phyloP scores from a whole-genome alignment of 192 early-diverging fungal species.

The Mortierella antarctica region DNA sequence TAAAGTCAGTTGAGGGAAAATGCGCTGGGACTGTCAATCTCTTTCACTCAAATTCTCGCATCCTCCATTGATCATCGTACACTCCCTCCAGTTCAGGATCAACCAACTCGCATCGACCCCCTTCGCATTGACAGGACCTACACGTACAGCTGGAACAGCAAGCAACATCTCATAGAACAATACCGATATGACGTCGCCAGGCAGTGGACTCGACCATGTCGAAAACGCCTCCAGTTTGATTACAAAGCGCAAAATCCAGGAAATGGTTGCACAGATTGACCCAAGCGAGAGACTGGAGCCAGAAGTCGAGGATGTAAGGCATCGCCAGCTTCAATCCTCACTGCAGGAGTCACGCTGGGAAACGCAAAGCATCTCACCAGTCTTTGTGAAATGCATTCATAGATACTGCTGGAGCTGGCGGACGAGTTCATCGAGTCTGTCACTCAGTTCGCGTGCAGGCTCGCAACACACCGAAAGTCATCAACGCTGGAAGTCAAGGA shows the following conservation, averaged over 20 bases:
- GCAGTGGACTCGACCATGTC: conserved; percentile 40
- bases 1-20: too few species aligned
- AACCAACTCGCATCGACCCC: too few species aligned
- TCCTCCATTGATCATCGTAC: too few species aligned
- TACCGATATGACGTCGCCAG: conserved; percentile 43
- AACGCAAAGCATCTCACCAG: too few species aligned
- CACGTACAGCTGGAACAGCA: neutral
- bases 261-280: conserved; percentile 88
- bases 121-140: too few species aligned
- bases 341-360: neutral
- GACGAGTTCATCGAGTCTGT: conserved; percentile 92
- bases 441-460: conserved; percentile 81
- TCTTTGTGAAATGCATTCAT: neutral
- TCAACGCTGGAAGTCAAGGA: conserved; percentile 86
- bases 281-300: conserved; percentile 80
- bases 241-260: conserved; percentile 84
- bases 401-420: conserved; percentile 86
- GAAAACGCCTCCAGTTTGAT: conserved; percentile 60
- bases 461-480: conserved; percentile 87
- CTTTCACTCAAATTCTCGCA: too few species aligned
- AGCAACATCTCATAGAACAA: neutral
- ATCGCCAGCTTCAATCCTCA: neutral
- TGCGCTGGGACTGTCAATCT: too few species aligned
- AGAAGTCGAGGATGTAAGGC: conserved; percentile 82
- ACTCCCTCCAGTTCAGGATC: too few species aligned